Base-by-base conservation (phyloP, 139 green algal species). In the Closterium sp. region DNA sequence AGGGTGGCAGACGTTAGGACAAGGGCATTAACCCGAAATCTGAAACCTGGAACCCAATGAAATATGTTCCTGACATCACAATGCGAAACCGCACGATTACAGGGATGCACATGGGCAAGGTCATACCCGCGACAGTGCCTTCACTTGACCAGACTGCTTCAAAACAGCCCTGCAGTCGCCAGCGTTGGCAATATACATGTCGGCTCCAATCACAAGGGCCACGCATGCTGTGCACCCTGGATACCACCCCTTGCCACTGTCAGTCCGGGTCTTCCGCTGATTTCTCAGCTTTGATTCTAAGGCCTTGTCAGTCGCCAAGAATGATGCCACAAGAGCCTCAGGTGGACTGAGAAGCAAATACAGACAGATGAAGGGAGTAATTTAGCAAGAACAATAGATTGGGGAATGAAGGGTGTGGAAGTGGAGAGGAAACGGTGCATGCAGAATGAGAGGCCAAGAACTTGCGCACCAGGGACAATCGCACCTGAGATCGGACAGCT, bases 161-260 rank as follows among this genome's bases (percentile, higher is more conserved):
- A 76, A 88, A 83, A 99, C 96, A 10, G 96, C 96, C 3, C 97
- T 92, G 94, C 97, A 97, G 94, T 99, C 97, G 5, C 97, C 97
- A 30, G 97, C 95, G 88, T 98, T 98, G 16, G 97, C 97, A 2
- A 98, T 94, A 25, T 94, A 90, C 85, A 98, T 91, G 31, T 86
- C 81, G 91, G 89, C 36, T 0, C 35, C 31, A 33, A 91, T 30
- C 12, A 93, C 19, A 31, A 93, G 55, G 23, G 87, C 87, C 5
- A 43, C 84, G 2, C 34, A 25, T 31, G 91, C 91, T 32, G 91
- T 93, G 28, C 91, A 93, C 28, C 91, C 91, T 12, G 91, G 91
- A 25, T 93, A 89, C 91, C 91, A 93, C 12, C 55, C 55, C 55
- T 76, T 76, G 12, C 55, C 55, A 28, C 55, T 76, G 12, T 76